Conservation (phyloP, 768 basidiomycete genomes). For the Leccinum variicolor region DNA sequence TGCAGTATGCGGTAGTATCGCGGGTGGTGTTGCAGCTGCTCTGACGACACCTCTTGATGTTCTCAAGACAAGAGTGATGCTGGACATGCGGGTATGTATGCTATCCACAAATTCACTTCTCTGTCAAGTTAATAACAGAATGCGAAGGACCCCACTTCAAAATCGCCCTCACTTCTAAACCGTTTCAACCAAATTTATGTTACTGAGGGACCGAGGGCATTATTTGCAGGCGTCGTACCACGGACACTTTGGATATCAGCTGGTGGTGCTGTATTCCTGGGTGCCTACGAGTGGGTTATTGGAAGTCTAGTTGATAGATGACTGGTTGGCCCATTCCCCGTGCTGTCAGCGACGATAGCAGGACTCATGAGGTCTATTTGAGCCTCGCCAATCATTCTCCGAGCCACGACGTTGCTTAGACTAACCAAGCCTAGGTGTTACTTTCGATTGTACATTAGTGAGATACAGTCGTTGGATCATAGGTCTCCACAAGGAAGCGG, state of each 20-base stretch:
- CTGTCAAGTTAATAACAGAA: background rate
- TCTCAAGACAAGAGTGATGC: constrained; percentile 95
- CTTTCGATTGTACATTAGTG: background rate
- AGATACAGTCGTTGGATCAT: background rate
- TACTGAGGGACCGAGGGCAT: constrained; percentile 65
- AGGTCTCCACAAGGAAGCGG: background rate
- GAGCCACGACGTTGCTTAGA: background rate
- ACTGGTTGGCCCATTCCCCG: background rate
- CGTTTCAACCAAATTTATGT: constrained; percentile 66
- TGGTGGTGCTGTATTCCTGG: constrained; percentile 95
- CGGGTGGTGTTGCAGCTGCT: constrained; percentile 88
- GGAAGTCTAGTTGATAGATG: constrained; percentile 40
- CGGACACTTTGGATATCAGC: constrained; percentile 95
- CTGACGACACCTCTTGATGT: constrained; percentile 95
- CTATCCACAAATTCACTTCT: background rate
- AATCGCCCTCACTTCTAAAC: constrained; percentile 50
- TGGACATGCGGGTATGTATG: constrained; percentile 71
- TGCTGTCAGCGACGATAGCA: background rate
- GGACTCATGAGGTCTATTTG: background rate
- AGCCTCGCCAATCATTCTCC: background rate
- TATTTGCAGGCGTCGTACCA: constrained; percentile 87
- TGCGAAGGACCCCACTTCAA: constrained; percentile 46
- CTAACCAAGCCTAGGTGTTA: background rate
- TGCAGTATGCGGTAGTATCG: constrained; percentile 85
- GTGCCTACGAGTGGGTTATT: constrained; percentile 87